These are phyloP conservation scores for Fusarium multiceps DNA, from an alignment of 2,329 filamentous ascomycete genomes.

Conservation along the genomic window DNA sequence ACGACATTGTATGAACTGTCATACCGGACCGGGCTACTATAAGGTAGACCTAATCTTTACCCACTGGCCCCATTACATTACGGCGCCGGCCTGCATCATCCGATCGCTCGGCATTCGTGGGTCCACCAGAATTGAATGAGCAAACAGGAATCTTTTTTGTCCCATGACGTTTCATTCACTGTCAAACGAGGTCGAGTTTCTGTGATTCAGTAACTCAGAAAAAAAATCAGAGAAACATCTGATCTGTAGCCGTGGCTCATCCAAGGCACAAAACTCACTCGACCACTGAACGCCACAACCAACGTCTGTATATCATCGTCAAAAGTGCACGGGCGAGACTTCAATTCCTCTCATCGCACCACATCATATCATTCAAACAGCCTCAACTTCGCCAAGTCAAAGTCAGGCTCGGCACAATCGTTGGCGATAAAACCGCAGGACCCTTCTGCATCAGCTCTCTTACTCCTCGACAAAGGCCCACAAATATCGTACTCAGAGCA, in stretches of 20 bases:
- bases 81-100: slow-evolving; percentile 45
- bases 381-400: slow-evolving; percentile 14
- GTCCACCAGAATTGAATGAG: slow-evolving; percentile 41
- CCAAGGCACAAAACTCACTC: slow-evolving; percentile 5
- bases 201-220: slow-evolving; percentile 36
- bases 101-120: slow-evolving; percentile 45
- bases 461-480: slow-evolving; percentile 13
- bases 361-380: slow-evolving; percentile 31
- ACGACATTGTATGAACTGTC: neutral
- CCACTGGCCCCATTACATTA: slow-evolving; percentile 38
- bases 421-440: slow-evolving; percentile 7
- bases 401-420: slow-evolving; percentile 9
- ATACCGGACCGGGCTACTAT: neutral
- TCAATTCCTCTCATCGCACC: slow-evolving; percentile 27
- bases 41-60: slow-evolving; percentile 12
- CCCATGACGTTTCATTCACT: slow-evolving; percentile 43
- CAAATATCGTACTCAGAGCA: slow-evolving; percentile 9
- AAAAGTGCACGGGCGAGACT: slow-evolving; percentile 26
- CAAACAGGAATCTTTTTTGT: slow-evolving; percentile 38
- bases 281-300: slow-evolving; percentile 2
- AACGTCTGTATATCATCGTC: neutral
- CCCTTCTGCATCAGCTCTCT: slow-evolving; percentile 6
- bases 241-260: slow-evolving; percentile 1
- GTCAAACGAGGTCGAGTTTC: slow-evolving; percentile 22
- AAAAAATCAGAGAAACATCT: slow-evolving; percentile 19